Conservation (phyloP, 2,329 filamentous ascomycete species). For the Ceratocystis alfenasii region DNA sequence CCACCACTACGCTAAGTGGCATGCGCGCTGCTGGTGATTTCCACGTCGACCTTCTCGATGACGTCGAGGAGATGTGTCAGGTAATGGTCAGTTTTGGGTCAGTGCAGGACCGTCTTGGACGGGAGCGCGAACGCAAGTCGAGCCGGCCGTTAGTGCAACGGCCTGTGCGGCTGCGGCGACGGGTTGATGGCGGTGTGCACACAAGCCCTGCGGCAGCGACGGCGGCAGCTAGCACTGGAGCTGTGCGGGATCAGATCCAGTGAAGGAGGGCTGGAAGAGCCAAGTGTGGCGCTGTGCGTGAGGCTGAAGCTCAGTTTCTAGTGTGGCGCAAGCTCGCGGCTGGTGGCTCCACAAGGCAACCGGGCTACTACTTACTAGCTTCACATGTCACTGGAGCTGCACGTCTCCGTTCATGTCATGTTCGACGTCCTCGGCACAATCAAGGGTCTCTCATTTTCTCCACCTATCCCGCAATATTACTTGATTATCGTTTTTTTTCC, state of each 20-base stretch:
- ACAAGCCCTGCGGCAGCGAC: not conserved
- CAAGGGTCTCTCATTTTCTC: too few relatives aligned
- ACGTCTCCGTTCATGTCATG: too few relatives aligned
- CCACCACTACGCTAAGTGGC: not conserved
- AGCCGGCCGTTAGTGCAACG: constrained; percentile 6
- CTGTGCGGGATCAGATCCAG: not conserved
- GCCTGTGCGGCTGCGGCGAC: constrained; percentile 7
- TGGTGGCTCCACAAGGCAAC: too few relatives aligned
- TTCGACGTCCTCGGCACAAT: too few relatives aligned
- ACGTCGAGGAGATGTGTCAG: constrained; percentile 6
- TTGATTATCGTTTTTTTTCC: too few relatives aligned
- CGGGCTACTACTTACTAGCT: too few relatives aligned
- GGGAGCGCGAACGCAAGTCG: not conserved
- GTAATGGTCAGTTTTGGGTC: constrained; percentile 8
- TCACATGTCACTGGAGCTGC: too few relatives aligned
- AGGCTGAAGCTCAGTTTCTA: not conserved
- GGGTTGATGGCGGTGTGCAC: not conserved
- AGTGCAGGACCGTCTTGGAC: not conserved
- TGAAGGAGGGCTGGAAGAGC: too few relatives aligned
- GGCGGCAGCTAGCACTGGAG: not conserved
- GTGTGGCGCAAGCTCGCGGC: not conserved
- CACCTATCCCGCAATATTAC: too few relatives aligned
- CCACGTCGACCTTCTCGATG: not conserved
- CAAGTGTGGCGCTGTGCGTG: not conserved
- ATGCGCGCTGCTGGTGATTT: not conserved